These are phyloP conservation scores for Liriodendron chinense DNA, from an alignment of 164 flowering plant species.

Conservation along the genomic window DNA sequence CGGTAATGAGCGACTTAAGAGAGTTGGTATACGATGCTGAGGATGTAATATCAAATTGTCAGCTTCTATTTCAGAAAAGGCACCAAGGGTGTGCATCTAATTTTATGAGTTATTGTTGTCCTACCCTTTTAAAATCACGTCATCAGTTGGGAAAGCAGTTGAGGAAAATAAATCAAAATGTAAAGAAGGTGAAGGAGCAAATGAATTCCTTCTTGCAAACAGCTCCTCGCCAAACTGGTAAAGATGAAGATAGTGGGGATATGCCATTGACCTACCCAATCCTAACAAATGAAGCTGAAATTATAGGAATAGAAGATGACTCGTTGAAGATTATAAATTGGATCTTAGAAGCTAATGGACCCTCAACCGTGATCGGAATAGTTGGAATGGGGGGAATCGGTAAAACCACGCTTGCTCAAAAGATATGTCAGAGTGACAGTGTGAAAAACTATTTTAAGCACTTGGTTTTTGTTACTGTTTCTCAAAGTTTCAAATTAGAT, in stretches of 20 bases:
- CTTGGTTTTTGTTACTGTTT: neutral
- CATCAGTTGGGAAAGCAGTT: neutral
- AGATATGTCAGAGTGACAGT: no score
- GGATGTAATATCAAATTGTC: neutral
- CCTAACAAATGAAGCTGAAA: neutral
- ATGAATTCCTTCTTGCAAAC: neutral
- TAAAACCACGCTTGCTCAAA: neutral
- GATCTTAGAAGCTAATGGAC: conserved; percentile 1
- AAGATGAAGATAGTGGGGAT: neutral
- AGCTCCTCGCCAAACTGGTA: neutral
- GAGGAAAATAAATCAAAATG: neutral
- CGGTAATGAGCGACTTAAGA: neutral
- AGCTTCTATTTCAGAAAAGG: neutral
- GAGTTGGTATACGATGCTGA: conserved; percentile 1
- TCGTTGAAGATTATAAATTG: neutral
- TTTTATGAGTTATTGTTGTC: neutral
- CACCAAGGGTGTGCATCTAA: neutral
- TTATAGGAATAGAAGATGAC: conserved; percentile 3
- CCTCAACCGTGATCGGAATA: neutral
- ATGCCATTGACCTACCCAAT: neutral
- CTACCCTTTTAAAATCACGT: neutral
- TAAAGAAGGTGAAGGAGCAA: no score
- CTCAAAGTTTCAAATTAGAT: neutral
- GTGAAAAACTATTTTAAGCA: neutral
- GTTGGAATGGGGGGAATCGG: conserved; percentile 9